phyloP scores from a whole-genome alignment of 352 stramenopile species.

The Pythium dissotocum region DNA sequence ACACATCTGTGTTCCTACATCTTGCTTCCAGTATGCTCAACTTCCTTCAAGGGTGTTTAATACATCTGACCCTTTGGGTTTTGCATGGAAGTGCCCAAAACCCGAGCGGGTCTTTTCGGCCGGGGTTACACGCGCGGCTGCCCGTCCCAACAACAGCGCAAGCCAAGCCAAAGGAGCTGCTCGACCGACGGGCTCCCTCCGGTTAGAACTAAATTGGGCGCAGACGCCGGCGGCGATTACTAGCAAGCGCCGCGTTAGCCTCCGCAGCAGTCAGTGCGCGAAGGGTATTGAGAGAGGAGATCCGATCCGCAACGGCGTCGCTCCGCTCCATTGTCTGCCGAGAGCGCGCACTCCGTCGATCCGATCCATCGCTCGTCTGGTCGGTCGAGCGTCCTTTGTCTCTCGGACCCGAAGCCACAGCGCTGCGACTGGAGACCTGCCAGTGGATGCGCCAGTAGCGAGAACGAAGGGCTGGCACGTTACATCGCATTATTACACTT shows the following conservation, averaged over 20 bases:
- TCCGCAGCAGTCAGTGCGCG: slow-evolving; percentile 18
- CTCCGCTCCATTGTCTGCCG: not conserved
- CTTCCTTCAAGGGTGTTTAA: slow-evolving; percentile 9
- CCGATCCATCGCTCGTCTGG: slow-evolving; percentile 13
- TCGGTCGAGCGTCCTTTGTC: slow-evolving; percentile 9
- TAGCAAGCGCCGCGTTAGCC: not conserved
- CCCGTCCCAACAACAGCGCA: not conserved
- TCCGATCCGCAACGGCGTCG: slow-evolving; percentile 14
- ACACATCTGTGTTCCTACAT: not conserved
- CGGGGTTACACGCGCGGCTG: not conserved
- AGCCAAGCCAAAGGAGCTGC: not conserved
- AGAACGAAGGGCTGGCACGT: not conserved
- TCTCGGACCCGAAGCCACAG: not conserved
- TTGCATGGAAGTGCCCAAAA: slow-evolving; percentile 8
- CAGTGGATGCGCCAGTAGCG: not conserved
- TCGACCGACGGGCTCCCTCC: slow-evolving; percentile 4
- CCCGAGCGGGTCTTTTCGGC: slow-evolving; percentile 2
- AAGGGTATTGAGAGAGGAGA: slow-evolving; percentile 35
- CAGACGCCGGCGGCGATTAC: not conserved
- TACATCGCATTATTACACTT: slow-evolving; percentile 1
- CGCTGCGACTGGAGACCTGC: not conserved
- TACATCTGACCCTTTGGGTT: slow-evolving; percentile 8
- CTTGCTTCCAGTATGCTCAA: slow-evolving; percentile 19
- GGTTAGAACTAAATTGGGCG: slow-evolving; percentile 10
- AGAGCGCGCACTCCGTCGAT: slow-evolving; percentile 16